Evolutionary conservation across 495 filamentous ascomycete genomes (phyloP).

Genomic region (Neurospora sp.): DNA sequence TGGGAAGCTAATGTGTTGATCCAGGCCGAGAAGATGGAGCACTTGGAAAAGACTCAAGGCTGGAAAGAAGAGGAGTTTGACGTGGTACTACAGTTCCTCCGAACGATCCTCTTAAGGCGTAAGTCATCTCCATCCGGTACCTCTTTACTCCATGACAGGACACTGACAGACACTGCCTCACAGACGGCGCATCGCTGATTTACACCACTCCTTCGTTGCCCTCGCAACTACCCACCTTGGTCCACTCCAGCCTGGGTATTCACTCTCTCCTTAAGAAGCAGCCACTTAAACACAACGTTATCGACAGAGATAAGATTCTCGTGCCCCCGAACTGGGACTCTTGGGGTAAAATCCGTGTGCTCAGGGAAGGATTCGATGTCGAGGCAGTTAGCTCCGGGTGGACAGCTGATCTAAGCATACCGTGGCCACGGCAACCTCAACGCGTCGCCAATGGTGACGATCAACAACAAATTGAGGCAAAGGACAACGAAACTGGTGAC

Average conservation of each 20-base stretch:
- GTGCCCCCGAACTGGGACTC: constrained; percentile 97
- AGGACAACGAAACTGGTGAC: constrained; percentile 4
- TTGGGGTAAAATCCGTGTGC: constrained; percentile 91
- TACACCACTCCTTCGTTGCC: constrained; percentile 77
- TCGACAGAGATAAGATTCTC: constrained; percentile 89
- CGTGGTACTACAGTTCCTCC: constrained; percentile 76
- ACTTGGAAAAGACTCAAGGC: constrained; percentile 71
- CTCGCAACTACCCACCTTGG: constrained; percentile 67
- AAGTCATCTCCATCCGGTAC: constrained; percentile 18
- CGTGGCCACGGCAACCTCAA: constrained; percentile 20
- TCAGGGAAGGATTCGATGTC: constrained; percentile 90
- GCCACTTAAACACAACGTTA: constrained; percentile 85
- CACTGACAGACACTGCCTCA: constrained; percentile 10
- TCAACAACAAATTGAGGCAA: background rate
- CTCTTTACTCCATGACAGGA: background rate
- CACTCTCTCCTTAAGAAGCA: constrained; percentile 78
- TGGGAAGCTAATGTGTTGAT: constrained; percentile 15
- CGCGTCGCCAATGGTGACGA: constrained; percentile 1
- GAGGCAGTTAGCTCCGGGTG: constrained; percentile 77
- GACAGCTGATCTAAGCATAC: constrained; percentile 66
- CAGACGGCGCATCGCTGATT: constrained; percentile 84
- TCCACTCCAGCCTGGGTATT: constrained; percentile 84
- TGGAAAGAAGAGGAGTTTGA: constrained; percentile 96
- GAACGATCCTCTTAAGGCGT: constrained; percentile 82
- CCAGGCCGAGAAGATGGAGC: constrained; percentile 82